These are phyloP conservation scores for Globisporangium perplexum DNA, from an alignment of 352 stramenopile genomes.

Conservation along the genomic window DNA sequence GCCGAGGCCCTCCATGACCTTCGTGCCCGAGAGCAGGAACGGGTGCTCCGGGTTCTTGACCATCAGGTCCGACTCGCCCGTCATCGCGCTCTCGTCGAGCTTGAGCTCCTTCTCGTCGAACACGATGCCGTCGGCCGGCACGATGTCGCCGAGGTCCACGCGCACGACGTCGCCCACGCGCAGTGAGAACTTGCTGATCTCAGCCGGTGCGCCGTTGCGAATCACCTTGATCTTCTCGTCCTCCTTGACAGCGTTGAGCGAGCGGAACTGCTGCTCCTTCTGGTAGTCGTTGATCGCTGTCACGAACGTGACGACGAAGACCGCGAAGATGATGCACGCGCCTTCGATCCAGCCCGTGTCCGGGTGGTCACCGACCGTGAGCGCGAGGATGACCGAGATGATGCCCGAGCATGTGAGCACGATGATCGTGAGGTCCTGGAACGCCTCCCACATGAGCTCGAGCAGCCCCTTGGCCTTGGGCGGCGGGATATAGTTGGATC, in stretches of 20 bases:
- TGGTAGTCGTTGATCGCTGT: conserved; percentile 90
- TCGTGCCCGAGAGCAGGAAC: conserved; percentile 93
- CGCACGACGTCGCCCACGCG: conserved; percentile 88
- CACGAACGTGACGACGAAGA: conserved; percentile 89
- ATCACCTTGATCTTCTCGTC: conserved; percentile 84
- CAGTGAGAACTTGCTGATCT: conserved; percentile 73
- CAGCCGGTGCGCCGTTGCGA: conserved; percentile 50
- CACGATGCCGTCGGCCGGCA: conserved; percentile 89
- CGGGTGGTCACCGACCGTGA: conserved; percentile 49
- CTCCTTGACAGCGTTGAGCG: conserved; percentile 81
- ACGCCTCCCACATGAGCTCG: conserved; percentile 88
- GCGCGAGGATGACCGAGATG: conserved; percentile 44
- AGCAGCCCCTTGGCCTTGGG: conserved; percentile 38
- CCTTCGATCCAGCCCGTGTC: conserved; percentile 88
- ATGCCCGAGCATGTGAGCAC: conserved; percentile 46
- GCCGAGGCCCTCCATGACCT: conserved; percentile 89
- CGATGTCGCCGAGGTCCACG: conserved; percentile 79
- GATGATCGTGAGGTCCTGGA: conserved; percentile 80
- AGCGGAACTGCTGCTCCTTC: conserved; percentile 89
- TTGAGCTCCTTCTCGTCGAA: conserved; percentile 88
- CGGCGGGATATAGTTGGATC: conserved; percentile 53
- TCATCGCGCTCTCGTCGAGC: conserved; percentile 91
- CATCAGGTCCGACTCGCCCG: conserved; percentile 89
- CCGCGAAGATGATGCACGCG: conserved; percentile 87
- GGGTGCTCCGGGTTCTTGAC: conserved; percentile 79